Evolutionary conservation across 163 green algal species (phyloP).

Genomic region (Scenedesmus sp.): DNA sequence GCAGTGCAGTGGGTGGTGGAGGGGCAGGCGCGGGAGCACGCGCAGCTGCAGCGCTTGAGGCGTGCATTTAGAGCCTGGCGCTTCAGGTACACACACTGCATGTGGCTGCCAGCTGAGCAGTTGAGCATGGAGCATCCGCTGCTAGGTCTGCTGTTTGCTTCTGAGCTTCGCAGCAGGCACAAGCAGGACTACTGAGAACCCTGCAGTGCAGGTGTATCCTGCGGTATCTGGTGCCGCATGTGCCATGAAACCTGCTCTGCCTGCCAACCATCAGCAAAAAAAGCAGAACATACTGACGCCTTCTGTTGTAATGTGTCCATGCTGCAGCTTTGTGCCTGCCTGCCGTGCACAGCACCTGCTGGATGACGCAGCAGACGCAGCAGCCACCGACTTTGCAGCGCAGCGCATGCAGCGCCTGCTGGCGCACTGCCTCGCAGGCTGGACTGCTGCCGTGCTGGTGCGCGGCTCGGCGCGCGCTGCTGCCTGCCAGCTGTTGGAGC

Average conservation of each 20-base stretch:
- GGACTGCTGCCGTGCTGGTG: conserved; percentile 30
- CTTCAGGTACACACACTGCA: neutral
- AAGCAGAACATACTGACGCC: neutral
- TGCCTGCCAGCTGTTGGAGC: conserved; percentile 14
- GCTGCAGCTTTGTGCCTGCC: neutral
- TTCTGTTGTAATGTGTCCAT: neutral
- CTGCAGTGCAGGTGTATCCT: neutral
- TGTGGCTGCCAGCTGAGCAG: too few relatives aligned
- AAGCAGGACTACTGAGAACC: too few relatives aligned
- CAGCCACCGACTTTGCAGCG: conserved; percentile 14
- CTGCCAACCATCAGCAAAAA: neutral
- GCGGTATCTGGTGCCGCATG: neutral
- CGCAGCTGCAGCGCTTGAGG: neutral
- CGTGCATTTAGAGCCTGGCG: neutral
- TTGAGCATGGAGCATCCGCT: too few relatives aligned
- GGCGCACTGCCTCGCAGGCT: conserved; percentile 21
- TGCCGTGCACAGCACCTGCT: conserved; percentile 7
- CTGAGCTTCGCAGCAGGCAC: too few relatives aligned
- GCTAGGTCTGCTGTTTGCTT: neutral
- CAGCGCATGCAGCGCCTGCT: neutral
- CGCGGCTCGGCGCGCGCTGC: neutral
- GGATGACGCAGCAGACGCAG: neutral
- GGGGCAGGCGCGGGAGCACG: neutral
- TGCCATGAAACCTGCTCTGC: neutral
- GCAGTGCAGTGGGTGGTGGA: neutral